Conservation (phyloP, 345 rosid species). For the Ceriops zippeliana region DNA sequence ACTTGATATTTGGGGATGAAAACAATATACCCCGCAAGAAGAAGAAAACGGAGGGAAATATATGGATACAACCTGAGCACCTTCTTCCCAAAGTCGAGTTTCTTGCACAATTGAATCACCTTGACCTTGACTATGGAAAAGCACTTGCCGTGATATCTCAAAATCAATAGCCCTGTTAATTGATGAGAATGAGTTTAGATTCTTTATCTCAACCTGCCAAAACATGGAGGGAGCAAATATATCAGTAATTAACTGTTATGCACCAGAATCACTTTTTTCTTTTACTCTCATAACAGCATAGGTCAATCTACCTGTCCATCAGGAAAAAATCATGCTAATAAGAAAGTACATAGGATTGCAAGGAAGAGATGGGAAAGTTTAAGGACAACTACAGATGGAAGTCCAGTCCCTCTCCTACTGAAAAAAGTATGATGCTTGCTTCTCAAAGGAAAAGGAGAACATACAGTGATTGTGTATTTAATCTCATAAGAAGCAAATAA, state of each 20-base stretch:
- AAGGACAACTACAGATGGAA: too few species aligned
- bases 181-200: conserved; percentile 84
- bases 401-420: too few species aligned
- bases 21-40: conserved; percentile 5
- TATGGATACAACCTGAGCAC: conserved; percentile 56
- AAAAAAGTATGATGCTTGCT: too few species aligned
- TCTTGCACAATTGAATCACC: conserved; percentile 71
- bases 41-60: background rate
- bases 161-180: conserved; percentile 83
- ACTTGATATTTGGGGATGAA: background rate
- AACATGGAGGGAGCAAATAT: conserved; percentile 7
- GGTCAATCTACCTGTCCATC: background rate
- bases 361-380: too few species aligned
- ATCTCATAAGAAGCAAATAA: too few species aligned
- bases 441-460: too few species aligned
- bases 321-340: background rate
- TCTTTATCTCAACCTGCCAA: conserved; percentile 88
- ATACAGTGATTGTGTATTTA: too few species aligned
- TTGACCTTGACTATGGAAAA: conserved; percentile 62
- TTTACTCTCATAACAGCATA: background rate
- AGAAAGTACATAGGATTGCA: background rate
- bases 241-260: conserved; percentile 12
- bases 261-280: background rate
- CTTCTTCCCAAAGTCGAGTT: conserved; percentile 99
- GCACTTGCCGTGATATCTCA: conserved; percentile 81